phyloP scores from a whole-genome alignment of 1,284 basidiomycete genomes.

The Cryptococcus neoformans region DNA sequence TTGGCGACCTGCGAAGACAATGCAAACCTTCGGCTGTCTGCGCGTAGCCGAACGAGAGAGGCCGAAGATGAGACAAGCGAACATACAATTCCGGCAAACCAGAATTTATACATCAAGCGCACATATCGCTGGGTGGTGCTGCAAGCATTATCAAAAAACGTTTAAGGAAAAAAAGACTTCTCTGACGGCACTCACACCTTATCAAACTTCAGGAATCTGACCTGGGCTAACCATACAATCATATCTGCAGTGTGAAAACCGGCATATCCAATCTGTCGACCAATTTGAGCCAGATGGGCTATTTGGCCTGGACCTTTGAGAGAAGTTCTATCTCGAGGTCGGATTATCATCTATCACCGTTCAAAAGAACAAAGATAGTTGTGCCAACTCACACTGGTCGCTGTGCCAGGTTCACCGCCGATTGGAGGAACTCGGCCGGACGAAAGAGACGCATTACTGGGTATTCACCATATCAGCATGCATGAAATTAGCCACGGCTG shows the following conservation, averaged over 20 bases:
- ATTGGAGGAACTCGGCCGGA: conserved; percentile 90
- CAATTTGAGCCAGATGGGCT: conserved; percentile 79
- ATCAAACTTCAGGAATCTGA: conserved; percentile 65
- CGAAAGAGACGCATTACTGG: conserved; percentile 90
- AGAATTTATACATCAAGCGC: conserved; percentile 78
- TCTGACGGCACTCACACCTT: conserved; percentile 35
- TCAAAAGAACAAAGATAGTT: neutral
- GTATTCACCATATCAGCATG: neutral
- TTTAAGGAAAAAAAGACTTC: neutral
- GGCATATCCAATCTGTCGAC: conserved; percentile 84
- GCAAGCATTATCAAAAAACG: neutral
- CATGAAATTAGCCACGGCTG: neutral
- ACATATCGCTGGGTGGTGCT: conserved; percentile 56
- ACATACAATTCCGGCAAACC: conserved; percentile 82
- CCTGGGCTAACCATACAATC: conserved; percentile 74
- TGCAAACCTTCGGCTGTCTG: conserved; percentile 42
- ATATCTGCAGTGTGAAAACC: conserved; percentile 82
- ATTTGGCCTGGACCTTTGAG: conserved; percentile 52
- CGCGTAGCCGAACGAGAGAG: conserved; percentile 46
- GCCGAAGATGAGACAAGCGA: conserved; percentile 61
- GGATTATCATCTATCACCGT: neutral
- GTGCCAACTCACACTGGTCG: conserved; percentile 39
- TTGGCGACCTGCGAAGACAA: conserved; percentile 34
- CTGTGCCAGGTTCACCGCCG: conserved; percentile 75
- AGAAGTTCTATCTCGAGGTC: conserved; percentile 17